Evolutionary conservation across 768 basidiomycete genomes (phyloP).

Genomic region (Tubosaeta sp.): DNA sequence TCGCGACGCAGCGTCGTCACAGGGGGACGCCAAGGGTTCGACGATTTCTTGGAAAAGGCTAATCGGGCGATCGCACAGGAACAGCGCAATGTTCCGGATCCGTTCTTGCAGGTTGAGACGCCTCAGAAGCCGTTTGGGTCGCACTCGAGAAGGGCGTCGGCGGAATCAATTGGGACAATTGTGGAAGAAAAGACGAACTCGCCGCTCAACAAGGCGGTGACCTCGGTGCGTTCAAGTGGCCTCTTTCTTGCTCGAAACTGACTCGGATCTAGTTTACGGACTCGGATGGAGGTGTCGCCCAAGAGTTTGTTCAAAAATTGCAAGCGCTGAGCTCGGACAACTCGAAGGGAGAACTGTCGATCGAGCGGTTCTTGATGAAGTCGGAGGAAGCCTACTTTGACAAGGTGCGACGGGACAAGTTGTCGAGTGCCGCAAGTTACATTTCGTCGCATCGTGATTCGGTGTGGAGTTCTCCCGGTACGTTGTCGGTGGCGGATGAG

Average conservation of each 20-base stretch:
- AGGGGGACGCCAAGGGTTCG: conserved; percentile 46
- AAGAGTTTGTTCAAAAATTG: conserved; percentile 83
- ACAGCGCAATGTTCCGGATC: conserved; percentile 75
- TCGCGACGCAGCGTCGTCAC: conserved; percentile 31
- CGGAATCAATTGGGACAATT: conserved; percentile 90
- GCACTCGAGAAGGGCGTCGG: conserved; percentile 76
- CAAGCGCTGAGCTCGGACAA: conserved; percentile 77
- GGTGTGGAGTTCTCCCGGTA: conserved; percentile 65
- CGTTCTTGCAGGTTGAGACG: conserved; percentile 63
- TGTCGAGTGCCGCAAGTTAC: conserved; percentile 76
- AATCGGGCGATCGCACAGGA: conserved; percentile 81
- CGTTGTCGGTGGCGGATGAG: conserved; percentile 42
- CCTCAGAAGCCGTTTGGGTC: conserved; percentile 74
- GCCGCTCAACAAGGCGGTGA: conserved; percentile 90
- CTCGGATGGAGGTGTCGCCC: conserved; percentile 86
- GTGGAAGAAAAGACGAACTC: conserved; percentile 89
- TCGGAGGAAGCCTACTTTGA: conserved; percentile 94
- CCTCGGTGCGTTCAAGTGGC: conserved; percentile 52
- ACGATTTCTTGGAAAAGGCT: conserved; percentile 79
- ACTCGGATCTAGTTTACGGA: conserved; percentile 71
- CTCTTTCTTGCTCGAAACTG: not conserved
- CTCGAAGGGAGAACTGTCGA: conserved; percentile 86
- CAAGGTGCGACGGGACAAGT: conserved; percentile 82
- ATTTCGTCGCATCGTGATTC: conserved; percentile 79
- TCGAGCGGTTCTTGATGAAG: conserved; percentile 86